Percentiles rank a stretch among this genome's conserved stretches.
phyloP scores from a whole-genome alignment of 495 filamentous ascomycete genomes.

The Penicillium taxi region DNA sequence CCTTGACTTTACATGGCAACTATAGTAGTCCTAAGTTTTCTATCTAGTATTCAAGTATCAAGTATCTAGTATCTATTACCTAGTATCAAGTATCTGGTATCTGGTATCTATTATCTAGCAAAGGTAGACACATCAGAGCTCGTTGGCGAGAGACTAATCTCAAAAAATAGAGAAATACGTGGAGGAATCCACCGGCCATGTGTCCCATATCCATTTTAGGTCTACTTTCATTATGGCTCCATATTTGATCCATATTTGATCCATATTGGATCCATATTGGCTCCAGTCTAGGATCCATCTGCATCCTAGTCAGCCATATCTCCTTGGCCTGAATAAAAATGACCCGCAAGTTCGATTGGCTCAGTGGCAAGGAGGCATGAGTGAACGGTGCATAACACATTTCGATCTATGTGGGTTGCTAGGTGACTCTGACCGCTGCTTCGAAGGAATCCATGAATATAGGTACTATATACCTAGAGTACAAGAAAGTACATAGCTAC shows the following conservation, averaged over 20 bases:
- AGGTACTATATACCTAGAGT: no score
- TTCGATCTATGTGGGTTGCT: conserved; percentile 15
- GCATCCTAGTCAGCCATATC: conserved; percentile 4
- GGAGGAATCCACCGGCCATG: conserved; percentile 17
- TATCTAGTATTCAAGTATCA: no score
- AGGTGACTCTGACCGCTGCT: conserved; percentile 22
- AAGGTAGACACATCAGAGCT: no score
- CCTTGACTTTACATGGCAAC: no score
- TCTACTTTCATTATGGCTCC: not conserved
- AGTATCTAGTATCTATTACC: no score
- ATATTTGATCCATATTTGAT: not conserved
- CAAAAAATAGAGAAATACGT: no score
- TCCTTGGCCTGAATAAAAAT: conserved; percentile 10
- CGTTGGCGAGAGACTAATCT: no score
- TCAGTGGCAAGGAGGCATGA: not conserved
- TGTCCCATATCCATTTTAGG: conserved; percentile 15
- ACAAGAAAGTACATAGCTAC: no score
- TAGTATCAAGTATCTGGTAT: no score
- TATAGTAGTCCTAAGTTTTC: not conserved
- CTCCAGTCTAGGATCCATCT: not conserved
- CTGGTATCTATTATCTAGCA: no score
- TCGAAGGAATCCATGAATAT: conserved; percentile 2
- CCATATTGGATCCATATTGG: conserved; percentile 1
- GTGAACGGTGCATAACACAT: conserved; percentile 3
- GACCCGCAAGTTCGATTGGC: conserved; percentile 3